Base-by-base conservation (phyloP, 306 rosid genomes). In the Dryas octopetala region DNA sequence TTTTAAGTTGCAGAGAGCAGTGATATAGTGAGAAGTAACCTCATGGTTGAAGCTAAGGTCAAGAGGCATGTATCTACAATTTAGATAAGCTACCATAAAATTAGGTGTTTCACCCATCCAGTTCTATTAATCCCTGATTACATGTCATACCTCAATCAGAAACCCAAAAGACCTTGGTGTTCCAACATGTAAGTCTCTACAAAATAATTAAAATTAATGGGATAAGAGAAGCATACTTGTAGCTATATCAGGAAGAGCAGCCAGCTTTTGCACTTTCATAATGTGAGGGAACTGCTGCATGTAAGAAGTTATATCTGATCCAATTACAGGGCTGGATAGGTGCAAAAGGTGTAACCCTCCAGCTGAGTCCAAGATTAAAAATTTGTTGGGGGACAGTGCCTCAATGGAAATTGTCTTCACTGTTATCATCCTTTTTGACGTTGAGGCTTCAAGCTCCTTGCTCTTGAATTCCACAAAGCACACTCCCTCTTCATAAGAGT, bases 261-360 rank as follows among this genome's bases (percentile, higher is more conserved):
- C 86, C 62, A 94, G 73, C 80, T 80, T 87, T 74, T 81, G 89
- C 70, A 75, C 97, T 76, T 91, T 82, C 91, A 89, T 84, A 45
- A 79, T 64, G 70, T 43, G 84, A 78, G 93, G 93, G 78, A 94
- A 80, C 43, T 79, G 87, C 84, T 65, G 83, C 75, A 90, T 75
- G 76, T 71, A 78, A 76, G 79, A 85, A 43, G 88, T 12, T 66
- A 83, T 74, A 70, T 88, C 86, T 16, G 80, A 78, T 82, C 97
- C 96, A 63, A 75, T 47, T 67, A 83, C 82, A 68, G 89, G 81
- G 78, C 71, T 81, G 70, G 84, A 85, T 71, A 89, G 76, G 83
- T 79, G 81, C 83, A 94, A 83, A 70, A 87, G 69, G 79, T 88
- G 93, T 78, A 91, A 77, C 60, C 85, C 87, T 82, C 98, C 98